These are phyloP conservation scores for Podospora anserina DNA, from an alignment of 495 filamentous ascomycete genomes.

Conservation along the genomic window DNA sequence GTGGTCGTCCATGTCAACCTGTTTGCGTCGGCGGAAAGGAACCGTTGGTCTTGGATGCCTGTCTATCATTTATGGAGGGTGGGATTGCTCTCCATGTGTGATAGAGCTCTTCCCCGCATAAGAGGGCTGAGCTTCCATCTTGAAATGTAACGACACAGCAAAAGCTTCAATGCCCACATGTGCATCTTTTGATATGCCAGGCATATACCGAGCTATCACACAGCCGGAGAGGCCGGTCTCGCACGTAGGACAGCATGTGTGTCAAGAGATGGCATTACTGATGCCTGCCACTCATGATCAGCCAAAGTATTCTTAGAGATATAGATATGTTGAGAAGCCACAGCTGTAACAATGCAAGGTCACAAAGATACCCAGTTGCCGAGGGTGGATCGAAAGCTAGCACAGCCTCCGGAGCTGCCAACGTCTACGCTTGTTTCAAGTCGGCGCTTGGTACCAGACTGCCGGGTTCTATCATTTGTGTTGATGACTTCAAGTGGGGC, in stretches of 20 bases:
- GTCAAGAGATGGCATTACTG: not conserved
- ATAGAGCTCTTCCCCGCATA: not conserved
- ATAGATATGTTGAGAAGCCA: not conserved
- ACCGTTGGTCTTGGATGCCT: too few relatives aligned
- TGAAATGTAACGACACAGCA: not conserved
- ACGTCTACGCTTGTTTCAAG: not conserved
- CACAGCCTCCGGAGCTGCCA: not conserved
- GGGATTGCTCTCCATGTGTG: not conserved
- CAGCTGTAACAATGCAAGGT: not conserved
- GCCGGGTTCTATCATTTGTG: not conserved
- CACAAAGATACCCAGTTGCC: not conserved
- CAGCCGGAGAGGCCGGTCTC: not conserved
- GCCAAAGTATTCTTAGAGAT: not conserved
- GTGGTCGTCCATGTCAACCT: not conserved
- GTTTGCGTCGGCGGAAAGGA: too few relatives aligned
- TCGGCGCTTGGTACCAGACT: slow-evolving; percentile 10
- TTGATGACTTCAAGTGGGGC: not conserved
- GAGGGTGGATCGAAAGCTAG: not conserved
- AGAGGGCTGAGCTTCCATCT: not conserved
- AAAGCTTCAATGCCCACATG: not conserved
- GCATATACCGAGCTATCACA: not conserved
- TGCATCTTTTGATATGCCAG: not conserved
- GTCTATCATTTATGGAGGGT: too few relatives aligned
- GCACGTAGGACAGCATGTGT: not conserved
- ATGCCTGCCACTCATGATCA: not conserved